Evolutionary conservation across 768 basidiomycete genomes (phyloP).

Genomic region (Floccularia luteovirens): DNA sequence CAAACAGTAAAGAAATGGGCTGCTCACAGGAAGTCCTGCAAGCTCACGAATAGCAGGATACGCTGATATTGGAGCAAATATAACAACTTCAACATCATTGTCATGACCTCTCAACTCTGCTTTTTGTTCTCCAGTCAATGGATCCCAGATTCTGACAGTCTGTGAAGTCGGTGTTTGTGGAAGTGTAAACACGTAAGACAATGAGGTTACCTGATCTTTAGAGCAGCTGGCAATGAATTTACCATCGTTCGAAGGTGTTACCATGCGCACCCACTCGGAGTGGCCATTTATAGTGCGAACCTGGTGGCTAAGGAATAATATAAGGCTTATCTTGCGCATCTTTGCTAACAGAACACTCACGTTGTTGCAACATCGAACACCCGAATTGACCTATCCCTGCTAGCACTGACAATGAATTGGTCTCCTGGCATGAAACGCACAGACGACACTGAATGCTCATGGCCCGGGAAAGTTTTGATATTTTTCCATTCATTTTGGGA

Average conservation of each 20-base stretch:
- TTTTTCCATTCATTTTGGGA: constrained; percentile 87
- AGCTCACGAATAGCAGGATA: constrained; percentile 75
- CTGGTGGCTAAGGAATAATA: constrained; percentile 54
- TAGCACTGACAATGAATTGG: constrained; percentile 77
- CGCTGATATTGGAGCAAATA: constrained; percentile 72
- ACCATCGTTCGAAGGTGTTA: constrained; percentile 63
- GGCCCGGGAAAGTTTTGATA: constrained; percentile 77
- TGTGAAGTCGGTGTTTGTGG: constrained; percentile 16
- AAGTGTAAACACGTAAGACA: background rate
- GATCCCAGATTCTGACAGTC: constrained; percentile 77
- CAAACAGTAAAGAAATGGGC: constrained; percentile 1
- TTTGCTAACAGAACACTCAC: constrained; percentile 33
- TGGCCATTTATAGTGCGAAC: constrained; percentile 73
- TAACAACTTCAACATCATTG: constrained; percentile 75
- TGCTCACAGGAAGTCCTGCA: constrained; percentile 57
- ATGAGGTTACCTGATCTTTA: constrained; percentile 69
- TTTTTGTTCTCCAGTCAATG: constrained; percentile 67
- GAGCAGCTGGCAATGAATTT: constrained; percentile 72
- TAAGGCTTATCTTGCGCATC: constrained; percentile 5
- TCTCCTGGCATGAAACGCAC: constrained; percentile 84
- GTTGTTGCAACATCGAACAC: constrained; percentile 84
- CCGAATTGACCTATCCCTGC: constrained; percentile 80
- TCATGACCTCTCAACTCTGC: constrained; percentile 84
- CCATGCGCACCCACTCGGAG: constrained; percentile 78
- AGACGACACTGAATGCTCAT: constrained; percentile 86